Conservation (phyloP, 2,329 filamentous ascomycete genomes). For the Elsinoe arachidis region DNA sequence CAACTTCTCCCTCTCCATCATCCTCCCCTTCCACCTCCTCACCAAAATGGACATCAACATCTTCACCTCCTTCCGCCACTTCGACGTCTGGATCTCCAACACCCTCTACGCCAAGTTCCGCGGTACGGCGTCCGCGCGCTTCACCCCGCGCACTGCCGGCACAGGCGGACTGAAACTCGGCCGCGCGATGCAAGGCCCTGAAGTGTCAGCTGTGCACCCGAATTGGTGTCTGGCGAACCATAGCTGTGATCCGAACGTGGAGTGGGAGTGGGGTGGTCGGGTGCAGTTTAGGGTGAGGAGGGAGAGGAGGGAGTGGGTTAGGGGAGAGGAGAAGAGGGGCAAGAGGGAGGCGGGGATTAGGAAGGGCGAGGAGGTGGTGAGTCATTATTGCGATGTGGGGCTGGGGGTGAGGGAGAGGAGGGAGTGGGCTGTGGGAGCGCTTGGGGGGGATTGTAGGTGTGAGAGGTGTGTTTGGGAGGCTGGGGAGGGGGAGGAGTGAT, state of each 20-base stretch:
- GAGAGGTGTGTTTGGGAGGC: slow-evolving; percentile 67
- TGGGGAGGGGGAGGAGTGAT: neutral
- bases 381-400: slow-evolving; percentile 86
- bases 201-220: slow-evolving; percentile 87
- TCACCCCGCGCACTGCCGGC: slow-evolving; percentile 39
- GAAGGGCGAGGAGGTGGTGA: slow-evolving; percentile 76
- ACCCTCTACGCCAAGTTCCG: slow-evolving; percentile 89
- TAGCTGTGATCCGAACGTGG: slow-evolving; percentile 88
- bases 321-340: slow-evolving; percentile 21
- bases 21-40: slow-evolving; percentile 65
- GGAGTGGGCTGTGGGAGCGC: slow-evolving; percentile 78
- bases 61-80: slow-evolving; percentile 45
- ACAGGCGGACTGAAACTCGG: slow-evolving; percentile 24
- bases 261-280: slow-evolving; percentile 82
- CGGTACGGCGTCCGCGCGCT: slow-evolving; percentile 79
- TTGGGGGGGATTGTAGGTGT: slow-evolving; percentile 87
- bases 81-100: slow-evolving; percentile 79
- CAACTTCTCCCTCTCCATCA: slow-evolving; percentile 66
- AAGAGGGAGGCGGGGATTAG: slow-evolving; percentile 51
- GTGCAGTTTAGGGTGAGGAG: slow-evolving; percentile 62
- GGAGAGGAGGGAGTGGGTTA: slow-evolving; percentile 45
- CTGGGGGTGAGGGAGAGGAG: slow-evolving; percentile 70
- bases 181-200: slow-evolving; percentile 65
- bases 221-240: slow-evolving; percentile 97
- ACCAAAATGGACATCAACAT: slow-evolving; percentile 81